Evolutionary conservation across 257 asterid species (phyloP).

Genomic region (Solanum pinnatisectum): DNA sequence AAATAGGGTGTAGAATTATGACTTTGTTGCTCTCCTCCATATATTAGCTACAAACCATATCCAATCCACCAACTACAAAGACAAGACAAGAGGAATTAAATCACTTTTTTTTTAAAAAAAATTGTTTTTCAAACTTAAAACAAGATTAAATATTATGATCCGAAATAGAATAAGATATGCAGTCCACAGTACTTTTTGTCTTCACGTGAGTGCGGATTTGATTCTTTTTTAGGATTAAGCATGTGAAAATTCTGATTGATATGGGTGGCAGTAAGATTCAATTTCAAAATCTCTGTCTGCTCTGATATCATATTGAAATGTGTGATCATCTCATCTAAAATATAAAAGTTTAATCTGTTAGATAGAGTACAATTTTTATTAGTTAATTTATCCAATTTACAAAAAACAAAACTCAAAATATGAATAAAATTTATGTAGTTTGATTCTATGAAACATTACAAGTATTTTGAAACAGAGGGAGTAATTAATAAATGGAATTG

Average conservation of each 20-base stretch:
- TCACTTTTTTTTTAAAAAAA: neutral
- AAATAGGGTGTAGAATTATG: neutral
- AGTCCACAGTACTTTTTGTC: neutral
- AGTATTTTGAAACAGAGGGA: neutral
- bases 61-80: neutral
- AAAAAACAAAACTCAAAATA: neutral
- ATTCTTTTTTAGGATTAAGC: too few species aligned
- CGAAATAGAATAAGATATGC: neutral
- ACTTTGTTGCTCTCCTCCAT: neutral
- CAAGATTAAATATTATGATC: neutral
- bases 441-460: too few species aligned
- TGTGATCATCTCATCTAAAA: too few species aligned
- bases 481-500: neutral
- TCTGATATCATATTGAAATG: too few species aligned
- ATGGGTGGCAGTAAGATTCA: neutral
- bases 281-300: too few species aligned
- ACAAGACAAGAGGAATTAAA: neutral
- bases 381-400: too few species aligned
- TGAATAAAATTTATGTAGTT: too few species aligned
- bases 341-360: too few species aligned
- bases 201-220: neutral
- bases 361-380: too few species aligned
- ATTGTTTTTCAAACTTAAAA: neutral
- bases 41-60: neutral
- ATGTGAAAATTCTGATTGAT: too few species aligned